Conservation (phyloP, 805 yeast genomes). For the Jamesozyma piceae region DNA sequence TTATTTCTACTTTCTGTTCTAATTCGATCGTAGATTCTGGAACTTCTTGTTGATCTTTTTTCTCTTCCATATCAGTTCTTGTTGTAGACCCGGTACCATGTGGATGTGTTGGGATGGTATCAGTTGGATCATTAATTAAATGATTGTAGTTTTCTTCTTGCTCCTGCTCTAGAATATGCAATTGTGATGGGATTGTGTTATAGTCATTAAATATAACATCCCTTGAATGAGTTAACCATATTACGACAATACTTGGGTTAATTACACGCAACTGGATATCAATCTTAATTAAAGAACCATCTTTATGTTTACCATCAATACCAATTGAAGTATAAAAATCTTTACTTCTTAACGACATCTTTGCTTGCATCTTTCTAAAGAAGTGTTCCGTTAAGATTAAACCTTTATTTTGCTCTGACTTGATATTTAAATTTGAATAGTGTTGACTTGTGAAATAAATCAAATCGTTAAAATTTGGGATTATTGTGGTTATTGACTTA, state of each 20-base stretch:
- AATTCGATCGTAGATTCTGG: background rate
- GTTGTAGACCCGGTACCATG: background rate
- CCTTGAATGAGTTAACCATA: slow-evolving; percentile 85
- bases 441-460: slow-evolving; percentile 25
- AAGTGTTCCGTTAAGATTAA: slow-evolving; percentile 83
- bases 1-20: slow-evolving; percentile 13
- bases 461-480: slow-evolving; percentile 49
- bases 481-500: slow-evolving; percentile 43
- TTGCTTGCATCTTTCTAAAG: slow-evolving; percentile 57
- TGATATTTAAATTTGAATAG: slow-evolving; percentile 31
- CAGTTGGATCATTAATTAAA: background rate
- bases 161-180: slow-evolving; percentile 18
- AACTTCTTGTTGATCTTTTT: background rate
- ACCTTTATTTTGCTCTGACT: slow-evolving; percentile 41
- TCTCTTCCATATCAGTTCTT: background rate
- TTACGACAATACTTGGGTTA: slow-evolving; percentile 43
- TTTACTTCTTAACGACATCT: slow-evolving; percentile 32
- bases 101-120: background rate
- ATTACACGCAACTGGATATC: slow-evolving; percentile 77
- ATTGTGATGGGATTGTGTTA: slow-evolving; percentile 32
- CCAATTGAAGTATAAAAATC: slow-evolving; percentile 57
- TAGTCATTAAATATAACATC: slow-evolving; percentile 26
- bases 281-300: slow-evolving; percentile 54
- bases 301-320: slow-evolving; percentile 54
- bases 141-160: slow-evolving; percentile 3